Percentiles rank a stretch among this genome's conserved stretches.
Conservation (phyloP, 1,284 basidiomycete genomes). For the Ustilago esculenta region DNA sequence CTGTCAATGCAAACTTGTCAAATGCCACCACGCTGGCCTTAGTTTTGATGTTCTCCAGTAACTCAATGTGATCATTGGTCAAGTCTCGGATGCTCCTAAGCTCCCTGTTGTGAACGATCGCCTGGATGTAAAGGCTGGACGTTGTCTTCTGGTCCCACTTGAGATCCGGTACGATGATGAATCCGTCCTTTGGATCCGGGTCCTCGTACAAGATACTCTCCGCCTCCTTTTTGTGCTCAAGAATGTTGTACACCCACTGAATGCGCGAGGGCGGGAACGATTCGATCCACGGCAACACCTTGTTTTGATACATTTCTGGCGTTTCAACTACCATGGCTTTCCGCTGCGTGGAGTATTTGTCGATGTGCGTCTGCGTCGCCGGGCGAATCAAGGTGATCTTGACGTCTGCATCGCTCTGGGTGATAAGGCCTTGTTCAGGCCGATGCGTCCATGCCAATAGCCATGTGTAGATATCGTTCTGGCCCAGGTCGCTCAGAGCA, state of each 20-base stretch:
- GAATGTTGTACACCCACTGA: slow-evolving; percentile 89
- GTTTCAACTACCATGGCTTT: slow-evolving; percentile 71
- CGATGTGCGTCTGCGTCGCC: slow-evolving; percentile 64
- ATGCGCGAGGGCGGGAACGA: slow-evolving; percentile 69
- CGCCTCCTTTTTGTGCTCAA: slow-evolving; percentile 81
- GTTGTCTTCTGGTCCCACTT: slow-evolving; percentile 80
- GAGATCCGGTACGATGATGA: slow-evolving; percentile 70
- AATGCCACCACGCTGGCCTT: slow-evolving; percentile 72
- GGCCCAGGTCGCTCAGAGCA: slow-evolving; percentile 42
- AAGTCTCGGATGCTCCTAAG: slow-evolving; percentile 70
- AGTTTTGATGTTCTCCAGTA: slow-evolving; percentile 76
- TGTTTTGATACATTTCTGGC: slow-evolving; percentile 54
- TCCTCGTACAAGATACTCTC: slow-evolving; percentile 79
- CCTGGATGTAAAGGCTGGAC: slow-evolving; percentile 68
- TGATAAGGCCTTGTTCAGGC: neutral
- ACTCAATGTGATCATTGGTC: slow-evolving; percentile 73
- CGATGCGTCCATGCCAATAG: slow-evolving; percentile 50
- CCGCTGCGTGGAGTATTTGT: slow-evolving; percentile 81
- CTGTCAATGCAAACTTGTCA: slow-evolving; percentile 74
- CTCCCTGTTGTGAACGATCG: slow-evolving; percentile 63
- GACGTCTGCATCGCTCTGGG: slow-evolving; percentile 42
- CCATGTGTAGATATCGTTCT: slow-evolving; percentile 66
- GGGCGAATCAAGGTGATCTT: slow-evolving; percentile 63
- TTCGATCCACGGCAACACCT: slow-evolving; percentile 60
- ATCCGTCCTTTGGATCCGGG: slow-evolving; percentile 72